Evolutionary conservation across 305 asterid species (phyloP).

Genomic region (Fraxinus dipetala): DNA sequence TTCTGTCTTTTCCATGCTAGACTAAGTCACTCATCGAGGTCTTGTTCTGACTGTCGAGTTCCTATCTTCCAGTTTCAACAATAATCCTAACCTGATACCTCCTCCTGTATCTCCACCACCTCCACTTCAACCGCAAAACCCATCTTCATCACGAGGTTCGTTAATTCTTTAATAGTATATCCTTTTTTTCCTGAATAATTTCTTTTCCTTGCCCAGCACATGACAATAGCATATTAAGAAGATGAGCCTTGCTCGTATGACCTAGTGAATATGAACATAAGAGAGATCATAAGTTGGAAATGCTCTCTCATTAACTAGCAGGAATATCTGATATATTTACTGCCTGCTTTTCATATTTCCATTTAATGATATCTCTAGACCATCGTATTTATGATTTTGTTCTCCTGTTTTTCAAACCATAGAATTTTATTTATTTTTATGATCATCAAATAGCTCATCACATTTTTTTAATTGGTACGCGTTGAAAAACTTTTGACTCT

Average conservation of each 20-base stretch:
- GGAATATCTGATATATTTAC: background rate
- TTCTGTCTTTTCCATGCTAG: constrained; percentile 17
- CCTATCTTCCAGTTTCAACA: constrained; percentile 56
- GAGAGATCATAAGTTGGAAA: background rate
- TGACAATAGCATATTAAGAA: background rate
- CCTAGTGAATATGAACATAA: background rate
- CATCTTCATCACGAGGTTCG: constrained; percentile 59
- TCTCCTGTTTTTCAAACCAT: background rate
- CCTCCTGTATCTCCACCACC: constrained; percentile 80
- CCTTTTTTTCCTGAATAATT: constrained; percentile 7
- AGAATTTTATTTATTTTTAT: background rate
- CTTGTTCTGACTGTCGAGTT: constrained; percentile 27
- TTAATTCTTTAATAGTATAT: constrained; percentile 10
- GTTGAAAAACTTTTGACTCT: constrained; percentile 9
- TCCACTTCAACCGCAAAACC: constrained; percentile 48
- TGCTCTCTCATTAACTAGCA: background rate
- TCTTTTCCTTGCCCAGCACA: background rate
- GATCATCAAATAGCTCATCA: background rate
- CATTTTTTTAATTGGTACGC: background rate
- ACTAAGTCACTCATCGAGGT: constrained; percentile 16
- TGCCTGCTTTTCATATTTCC: background rate
- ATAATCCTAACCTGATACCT: constrained; percentile 42
- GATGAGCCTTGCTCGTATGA: constrained; percentile 3
- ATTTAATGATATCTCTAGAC: background rate
- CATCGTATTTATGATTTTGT: background rate